Base-by-base conservation (phyloP, 208 protist genomes). In the Trypanosoma melophagium region DNA sequence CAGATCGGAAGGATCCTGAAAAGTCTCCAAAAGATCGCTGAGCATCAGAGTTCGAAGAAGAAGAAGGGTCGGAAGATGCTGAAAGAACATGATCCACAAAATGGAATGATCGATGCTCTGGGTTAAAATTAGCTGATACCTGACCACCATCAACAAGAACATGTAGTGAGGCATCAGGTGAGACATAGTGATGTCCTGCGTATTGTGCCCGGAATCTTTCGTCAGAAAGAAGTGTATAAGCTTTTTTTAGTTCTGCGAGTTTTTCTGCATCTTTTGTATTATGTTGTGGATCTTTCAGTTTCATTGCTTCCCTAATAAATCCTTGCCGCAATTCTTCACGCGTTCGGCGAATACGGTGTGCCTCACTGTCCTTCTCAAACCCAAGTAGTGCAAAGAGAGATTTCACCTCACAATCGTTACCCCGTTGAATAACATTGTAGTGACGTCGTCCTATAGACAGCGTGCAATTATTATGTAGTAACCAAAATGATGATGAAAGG, bases 111-210 rank as follows among this genome's bases (percentile, higher is more conserved):
- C 80, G 90, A 56, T 92, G 86, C 71, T 92, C 84, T 0, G 87
- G 87, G 59, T 96, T 94, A 57, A 81, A 90, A 74, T 91, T 92
- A 14, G 87, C 90, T 4, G 76, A 76, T 12, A 87, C 80, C 40
- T 89, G 70, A 5, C 86, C 90, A 12, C 87, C 87, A 31, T 94
- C 86, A 47, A 81, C 74, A 40, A 86, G 71, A 24, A 96, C 78
- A 64, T 94, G 83, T 31, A 96, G 80, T 40, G 53, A 62, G 25
- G 86, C 86, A 53, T 96, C 90, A 47, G 86, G 90, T n/a, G 90
- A 94, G 47, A 64, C 68, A 72, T 81, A 87, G 69, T 83, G 67
- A 69, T 93, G 87, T 22, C 54, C 63, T 3, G 71, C 71, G 70
- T 96, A 96, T 59, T 81, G 75, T 21, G 60, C 45, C 14, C 84